Conservation (phyloP, 305 asterid genomes). For the Solanum hybrid region DNA sequence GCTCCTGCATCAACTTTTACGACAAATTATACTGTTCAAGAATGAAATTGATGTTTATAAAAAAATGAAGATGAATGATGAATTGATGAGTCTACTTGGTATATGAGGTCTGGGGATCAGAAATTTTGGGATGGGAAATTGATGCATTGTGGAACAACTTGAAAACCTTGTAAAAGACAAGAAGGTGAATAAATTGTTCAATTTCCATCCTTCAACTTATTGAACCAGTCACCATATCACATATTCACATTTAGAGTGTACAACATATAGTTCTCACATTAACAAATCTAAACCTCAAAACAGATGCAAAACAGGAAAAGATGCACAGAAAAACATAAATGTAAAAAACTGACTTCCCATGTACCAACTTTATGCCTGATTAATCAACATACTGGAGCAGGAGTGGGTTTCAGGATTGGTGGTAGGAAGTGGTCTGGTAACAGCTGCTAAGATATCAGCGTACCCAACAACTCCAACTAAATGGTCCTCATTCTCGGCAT, state of each 20-base stretch:
- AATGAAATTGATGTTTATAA: background rate
- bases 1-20: background rate
- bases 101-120: background rate
- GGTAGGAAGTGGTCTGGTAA: constrained; percentile 47
- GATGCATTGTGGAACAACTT: background rate
- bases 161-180: background rate
- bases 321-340: background rate
- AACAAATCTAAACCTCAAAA: constrained; percentile 5
- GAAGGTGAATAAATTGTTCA: background rate
- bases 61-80: background rate
- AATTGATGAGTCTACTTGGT: background rate
- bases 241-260: constrained; percentile 3
- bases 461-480: constrained; percentile 82
- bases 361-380: background rate
- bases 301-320: background rate
- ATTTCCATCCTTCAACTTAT: background rate
- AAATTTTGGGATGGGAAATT: background rate
- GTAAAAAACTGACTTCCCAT: background rate
- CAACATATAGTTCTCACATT: background rate
- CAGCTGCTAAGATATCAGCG: constrained; percentile 77
- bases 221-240: background rate
- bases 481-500: constrained; percentile 53
- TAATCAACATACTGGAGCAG: background rate
- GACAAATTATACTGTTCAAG: background rate
- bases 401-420: constrained; percentile 28